Conservation (phyloP, 1,284 basidiomycete species). For the Serendipita sp. region DNA sequence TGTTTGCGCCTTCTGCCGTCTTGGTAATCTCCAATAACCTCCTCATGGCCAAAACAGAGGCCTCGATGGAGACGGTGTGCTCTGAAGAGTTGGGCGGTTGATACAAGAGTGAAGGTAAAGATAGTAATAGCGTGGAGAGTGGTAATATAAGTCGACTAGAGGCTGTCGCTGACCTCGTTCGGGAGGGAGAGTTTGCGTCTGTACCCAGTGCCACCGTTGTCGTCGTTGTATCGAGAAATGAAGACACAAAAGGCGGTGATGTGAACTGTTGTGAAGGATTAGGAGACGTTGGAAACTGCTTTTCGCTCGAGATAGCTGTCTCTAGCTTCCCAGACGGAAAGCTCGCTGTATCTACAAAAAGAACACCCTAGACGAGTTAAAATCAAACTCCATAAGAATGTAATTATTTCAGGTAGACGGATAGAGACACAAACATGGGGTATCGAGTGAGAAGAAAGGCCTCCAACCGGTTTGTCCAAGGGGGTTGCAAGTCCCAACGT, state of each 20-base stretch:
- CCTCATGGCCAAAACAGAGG: constrained; percentile 41
- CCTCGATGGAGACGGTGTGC: constrained; percentile 36
- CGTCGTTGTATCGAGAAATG: not conserved
- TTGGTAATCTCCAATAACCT: constrained; percentile 32
- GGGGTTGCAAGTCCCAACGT: not conserved
- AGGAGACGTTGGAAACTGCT: not conserved
- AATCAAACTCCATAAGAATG: not conserved
- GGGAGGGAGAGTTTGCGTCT: not conserved
- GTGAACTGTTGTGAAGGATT: not conserved
- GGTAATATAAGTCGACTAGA: not conserved
- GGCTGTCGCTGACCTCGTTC: not conserved
- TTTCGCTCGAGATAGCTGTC: not conserved
- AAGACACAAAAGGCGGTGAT: not conserved
- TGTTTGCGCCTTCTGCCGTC: constrained; percentile 18
- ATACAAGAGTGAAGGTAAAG: constrained; percentile 40
- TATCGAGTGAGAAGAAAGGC: not conserved
- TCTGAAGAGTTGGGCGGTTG: constrained; percentile 46
- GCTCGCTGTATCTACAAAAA: not conserved
- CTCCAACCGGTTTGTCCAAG: not conserved
- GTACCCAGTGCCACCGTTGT: not conserved
- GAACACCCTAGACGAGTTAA: not conserved
- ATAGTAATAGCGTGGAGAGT: constrained; percentile 34
- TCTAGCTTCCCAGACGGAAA: no score
- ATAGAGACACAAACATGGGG: not conserved
- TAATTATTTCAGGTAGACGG: not conserved